Base-by-base conservation (phyloP, 257 asterid genomes). In the Ophiorrhiza pumila region DNA sequence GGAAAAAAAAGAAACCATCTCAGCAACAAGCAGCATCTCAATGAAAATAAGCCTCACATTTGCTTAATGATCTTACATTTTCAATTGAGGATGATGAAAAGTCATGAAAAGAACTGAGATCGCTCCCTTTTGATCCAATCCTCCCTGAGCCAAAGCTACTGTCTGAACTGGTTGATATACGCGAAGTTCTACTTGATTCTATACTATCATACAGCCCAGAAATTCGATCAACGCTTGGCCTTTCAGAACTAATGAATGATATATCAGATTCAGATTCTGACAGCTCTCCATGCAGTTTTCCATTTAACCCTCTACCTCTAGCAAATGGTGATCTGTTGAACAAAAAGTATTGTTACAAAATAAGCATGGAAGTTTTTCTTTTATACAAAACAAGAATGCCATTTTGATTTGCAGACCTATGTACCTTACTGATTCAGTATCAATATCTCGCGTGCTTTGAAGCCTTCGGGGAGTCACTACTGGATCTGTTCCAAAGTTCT, bases 231-330 rank as follows among this genome's bases (percentile, higher is more conserved):
- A 83, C 71, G 78, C 92, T 92, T 49, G 89, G 84, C 80, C 96
- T 82, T 18, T 77, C 91, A 1, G 97, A 92, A 78, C 93, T 87
- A 46, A 83, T 74, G 63, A 87, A 90, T 46, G 96, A 87, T 80
- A 85, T 74, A 58, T 92, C 98, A 5, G 79, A 80, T 75, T 85
- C 98, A 20, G 75, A 12, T 47, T 86, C 96, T 42, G 85, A 65
- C 41, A 81, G 68, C 5, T 92, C 98, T 35, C 84, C 78, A 69
- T 65, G 73, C 31, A 82, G 72, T 73, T 77, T 84, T n/a, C 84
- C 84, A 35, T 72, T 71, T 20, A 83, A 76, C 15, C 81, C 87
- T 80, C 79, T 76, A 46, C 81, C 91, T 72, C 83, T 84, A 41
- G 83, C 31, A 72, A 83, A 77, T 4, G 93, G 89, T 45, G 96